Evolutionary conservation across 1,284 basidiomycete genomes (phyloP).

Genomic region (Serendipita sp.): DNA sequence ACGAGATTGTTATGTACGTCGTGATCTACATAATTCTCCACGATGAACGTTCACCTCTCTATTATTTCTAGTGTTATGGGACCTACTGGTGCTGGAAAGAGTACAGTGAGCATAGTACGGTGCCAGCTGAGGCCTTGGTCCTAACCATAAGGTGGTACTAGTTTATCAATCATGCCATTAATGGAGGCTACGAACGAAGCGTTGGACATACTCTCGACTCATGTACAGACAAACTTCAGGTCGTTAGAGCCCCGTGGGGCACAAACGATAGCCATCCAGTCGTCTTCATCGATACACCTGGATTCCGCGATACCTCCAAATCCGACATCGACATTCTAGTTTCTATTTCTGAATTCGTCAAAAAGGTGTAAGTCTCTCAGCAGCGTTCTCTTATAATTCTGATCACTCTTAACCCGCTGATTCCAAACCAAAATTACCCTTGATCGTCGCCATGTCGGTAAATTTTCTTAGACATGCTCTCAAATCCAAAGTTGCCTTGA

Average conservation of each 20-base stretch:
- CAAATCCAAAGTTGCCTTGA: constrained; percentile 16
- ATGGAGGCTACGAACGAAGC: not conserved
- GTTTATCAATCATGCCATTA: not conserved
- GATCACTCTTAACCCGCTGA: not conserved
- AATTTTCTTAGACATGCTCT: constrained; percentile 15
- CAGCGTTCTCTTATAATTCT: not conserved
- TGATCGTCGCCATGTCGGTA: too few relatives aligned
- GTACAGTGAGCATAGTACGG: not conserved
- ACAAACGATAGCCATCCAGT: not conserved
- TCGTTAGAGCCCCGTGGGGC: not conserved
- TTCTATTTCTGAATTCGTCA: constrained; percentile 8
- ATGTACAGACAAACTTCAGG: not conserved
- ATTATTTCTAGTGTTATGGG: not conserved
- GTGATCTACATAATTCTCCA: too few relatives aligned
- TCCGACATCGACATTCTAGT: constrained; percentile 10
- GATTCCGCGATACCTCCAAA: constrained; percentile 16
- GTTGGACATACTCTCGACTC: not conserved
- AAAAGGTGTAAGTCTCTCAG: not conserved
- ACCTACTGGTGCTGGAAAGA: not conserved
- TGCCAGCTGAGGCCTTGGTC: too few relatives aligned
- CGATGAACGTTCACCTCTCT: too few relatives aligned
- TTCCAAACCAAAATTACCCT: too few relatives aligned
- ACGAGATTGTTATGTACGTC: too few relatives aligned
- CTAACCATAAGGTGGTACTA: too few relatives aligned
- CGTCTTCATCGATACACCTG: constrained; percentile 20